These are phyloP conservation scores for Cladosporium sp. DNA, from an alignment of 2,329 filamentous ascomycete genomes.

Conservation along the genomic window DNA sequence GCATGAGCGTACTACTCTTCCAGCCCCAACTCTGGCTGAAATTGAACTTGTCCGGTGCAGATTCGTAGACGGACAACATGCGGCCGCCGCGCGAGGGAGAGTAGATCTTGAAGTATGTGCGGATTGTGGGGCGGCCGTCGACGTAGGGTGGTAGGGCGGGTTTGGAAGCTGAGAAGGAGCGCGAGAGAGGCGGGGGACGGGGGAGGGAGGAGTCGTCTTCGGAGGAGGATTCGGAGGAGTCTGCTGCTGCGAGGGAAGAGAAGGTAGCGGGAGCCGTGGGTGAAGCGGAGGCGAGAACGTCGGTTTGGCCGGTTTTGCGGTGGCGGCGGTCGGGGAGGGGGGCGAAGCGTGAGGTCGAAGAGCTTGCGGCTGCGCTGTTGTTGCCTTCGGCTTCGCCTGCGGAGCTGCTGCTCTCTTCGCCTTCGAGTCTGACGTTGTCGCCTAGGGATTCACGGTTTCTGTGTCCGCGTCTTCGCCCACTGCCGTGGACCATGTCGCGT, in stretches of 20 bases:
- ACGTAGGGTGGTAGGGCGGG: slow-evolving; percentile 56
- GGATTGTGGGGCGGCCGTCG: slow-evolving; percentile 59
- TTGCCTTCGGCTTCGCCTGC: slow-evolving; percentile 48
- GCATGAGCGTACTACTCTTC: slow-evolving; percentile 61
- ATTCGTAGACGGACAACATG: slow-evolving; percentile 61
- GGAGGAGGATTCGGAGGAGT: slow-evolving; percentile 32
- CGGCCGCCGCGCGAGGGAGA: slow-evolving; percentile 60
- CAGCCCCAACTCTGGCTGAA: slow-evolving; percentile 64
- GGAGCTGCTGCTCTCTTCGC: slow-evolving; percentile 48
- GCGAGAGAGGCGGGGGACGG: background rate
- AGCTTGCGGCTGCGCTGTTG: slow-evolving; percentile 15
- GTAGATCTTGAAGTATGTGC: slow-evolving; percentile 65
- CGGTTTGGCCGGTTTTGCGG: slow-evolving; percentile 33
- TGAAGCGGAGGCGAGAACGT: slow-evolving; percentile 23
- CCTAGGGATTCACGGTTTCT: background rate
- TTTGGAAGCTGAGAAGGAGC: slow-evolving; percentile 10
- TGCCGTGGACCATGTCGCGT: slow-evolving; percentile 46
- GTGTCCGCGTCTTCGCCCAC: slow-evolving; percentile 29
- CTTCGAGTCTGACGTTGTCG: slow-evolving; percentile 25
- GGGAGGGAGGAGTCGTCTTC: slow-evolving; percentile 32
- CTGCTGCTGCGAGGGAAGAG: slow-evolving; percentile 17
- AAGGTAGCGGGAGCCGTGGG: background rate
- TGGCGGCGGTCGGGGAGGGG: slow-evolving; percentile 24
- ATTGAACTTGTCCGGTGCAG: slow-evolving; percentile 60
- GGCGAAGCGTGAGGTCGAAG: slow-evolving; percentile 7